Conservation (phyloP, 441 rosid species). For the Corymbia calophylla region DNA sequence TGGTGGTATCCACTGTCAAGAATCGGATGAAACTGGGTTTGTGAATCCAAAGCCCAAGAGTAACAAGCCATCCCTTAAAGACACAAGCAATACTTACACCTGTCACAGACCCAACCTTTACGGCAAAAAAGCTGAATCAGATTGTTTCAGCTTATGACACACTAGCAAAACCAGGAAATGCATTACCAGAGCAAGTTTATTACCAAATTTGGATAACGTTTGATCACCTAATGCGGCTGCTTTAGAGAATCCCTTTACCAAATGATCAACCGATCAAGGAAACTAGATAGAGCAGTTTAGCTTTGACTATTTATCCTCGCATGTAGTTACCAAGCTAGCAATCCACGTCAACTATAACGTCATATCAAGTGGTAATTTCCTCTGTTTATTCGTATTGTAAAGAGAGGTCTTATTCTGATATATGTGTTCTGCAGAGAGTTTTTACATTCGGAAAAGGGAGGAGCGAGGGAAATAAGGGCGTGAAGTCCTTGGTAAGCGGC, state of each 20-base stretch:
- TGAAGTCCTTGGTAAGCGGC: slow-evolving; percentile 78
- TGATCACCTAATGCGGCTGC: not conserved
- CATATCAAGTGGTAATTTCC: not conserved
- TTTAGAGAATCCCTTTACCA: not conserved
- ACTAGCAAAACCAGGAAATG: not conserved
- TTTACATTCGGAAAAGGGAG: slow-evolving; percentile 88
- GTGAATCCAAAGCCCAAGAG: not conserved
- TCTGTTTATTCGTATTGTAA: not conserved
- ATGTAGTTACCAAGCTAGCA: not conserved
- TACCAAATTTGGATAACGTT: not conserved
- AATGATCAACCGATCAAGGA: not conserved
- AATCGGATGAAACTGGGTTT: not conserved
- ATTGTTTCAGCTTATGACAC: not conserved
- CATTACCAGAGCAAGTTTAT: not conserved
- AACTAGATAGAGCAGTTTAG: not conserved
- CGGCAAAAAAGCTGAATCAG: slow-evolving; percentile 24
- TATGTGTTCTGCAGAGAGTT: slow-evolving; percentile 46
- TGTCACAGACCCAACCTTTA: slow-evolving; percentile 28
- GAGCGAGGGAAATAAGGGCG: slow-evolving; percentile 93
- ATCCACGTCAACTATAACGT: not conserved
- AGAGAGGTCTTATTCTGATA: not conserved
- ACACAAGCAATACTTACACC: slow-evolving; percentile 26
- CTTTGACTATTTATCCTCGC: not conserved
- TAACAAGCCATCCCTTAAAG: not conserved
- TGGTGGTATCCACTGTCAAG: not conserved